Conservation (phyloP, 1,284 basidiomycete species). For the Cutaneotrichosporon sp. region DNA sequence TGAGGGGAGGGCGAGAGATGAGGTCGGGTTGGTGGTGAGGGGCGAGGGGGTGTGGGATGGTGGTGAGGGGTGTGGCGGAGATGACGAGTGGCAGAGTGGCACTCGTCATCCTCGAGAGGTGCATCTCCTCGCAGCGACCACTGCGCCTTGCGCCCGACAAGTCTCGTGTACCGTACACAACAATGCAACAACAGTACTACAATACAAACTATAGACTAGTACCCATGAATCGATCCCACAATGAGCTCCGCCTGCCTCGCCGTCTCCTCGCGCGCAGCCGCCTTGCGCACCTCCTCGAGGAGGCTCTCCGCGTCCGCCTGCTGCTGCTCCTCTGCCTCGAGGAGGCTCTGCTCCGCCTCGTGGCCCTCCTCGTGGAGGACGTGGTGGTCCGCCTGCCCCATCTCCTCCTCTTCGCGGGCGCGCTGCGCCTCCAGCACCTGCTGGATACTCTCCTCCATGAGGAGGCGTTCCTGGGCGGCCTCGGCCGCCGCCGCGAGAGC, state of each 20-base stretch:
- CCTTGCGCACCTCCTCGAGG: constrained; percentile 41
- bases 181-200: neutral
- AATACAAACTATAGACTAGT: neutral
- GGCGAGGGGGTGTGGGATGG: no score
- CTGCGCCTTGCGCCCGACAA: no score
- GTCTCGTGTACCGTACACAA: no score
- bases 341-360: no score
- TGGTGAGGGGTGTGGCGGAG: no score
- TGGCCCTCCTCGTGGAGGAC: constrained; percentile 40
- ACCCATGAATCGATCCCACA: constrained; percentile 38
- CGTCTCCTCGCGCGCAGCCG: constrained; percentile 44
- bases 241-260: constrained; percentile 48
- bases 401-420: constrained; percentile 43
- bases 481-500: constrained; percentile 32
- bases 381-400: constrained; percentile 36
- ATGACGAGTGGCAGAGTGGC: no score
- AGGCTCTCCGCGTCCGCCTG: no score
- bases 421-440: constrained; percentile 46
- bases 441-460: constrained; percentile 47
- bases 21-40: no score
- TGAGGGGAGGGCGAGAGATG: no score
- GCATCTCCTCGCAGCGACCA: neutral
- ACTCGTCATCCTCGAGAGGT: no score
- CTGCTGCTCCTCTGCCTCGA: no score
- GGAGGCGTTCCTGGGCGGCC: constrained; percentile 37